phyloP scores from a whole-genome alignment of 805 yeast species.

The Blastobotrys mokoenaii region DNA sequence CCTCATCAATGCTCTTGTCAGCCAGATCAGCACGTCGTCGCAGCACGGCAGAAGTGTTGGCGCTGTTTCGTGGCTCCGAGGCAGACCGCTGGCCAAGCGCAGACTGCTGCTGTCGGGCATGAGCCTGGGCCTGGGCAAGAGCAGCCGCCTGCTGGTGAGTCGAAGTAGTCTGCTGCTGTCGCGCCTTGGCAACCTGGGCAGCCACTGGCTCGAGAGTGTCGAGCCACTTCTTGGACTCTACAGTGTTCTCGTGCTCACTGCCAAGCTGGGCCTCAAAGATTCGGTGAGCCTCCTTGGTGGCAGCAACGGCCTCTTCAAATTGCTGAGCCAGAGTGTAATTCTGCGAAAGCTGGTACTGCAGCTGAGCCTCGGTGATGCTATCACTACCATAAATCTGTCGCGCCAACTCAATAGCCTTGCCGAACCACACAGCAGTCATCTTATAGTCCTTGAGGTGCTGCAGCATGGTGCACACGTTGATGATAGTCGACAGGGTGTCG shows the following conservation, averaged over 20 bases:
- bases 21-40: constrained; percentile 34
- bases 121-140: constrained; percentile 3
- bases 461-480: constrained; percentile 53
- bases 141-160: constrained; percentile 3
- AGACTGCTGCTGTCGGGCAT: neutral
- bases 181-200: constrained; percentile 31
- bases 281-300: constrained; percentile 47
- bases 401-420: constrained; percentile 45
- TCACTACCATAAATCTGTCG: constrained; percentile 44
- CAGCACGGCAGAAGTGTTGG: neutral
- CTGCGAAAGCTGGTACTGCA: constrained; percentile 64
- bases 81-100: neutral
- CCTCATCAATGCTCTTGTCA: constrained; percentile 60
- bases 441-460: constrained; percentile 41
- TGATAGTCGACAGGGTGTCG: constrained; percentile 52
- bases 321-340: constrained; percentile 45
- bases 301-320: constrained; percentile 46
- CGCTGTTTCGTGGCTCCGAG: neutral
- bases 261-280: constrained; percentile 56
- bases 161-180: constrained; percentile 2
- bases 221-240: constrained; percentile 59
- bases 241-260: constrained; percentile 55
- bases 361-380: constrained; percentile 54
- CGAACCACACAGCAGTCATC: constrained; percentile 46
- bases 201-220: constrained; percentile 46